A percentile compares a stretch with the other conserved stretches of the same genome.
These are phyloP conservation scores for Ogataea pini DNA, from an alignment of 805 yeast species.

Conservation along the genomic window DNA sequence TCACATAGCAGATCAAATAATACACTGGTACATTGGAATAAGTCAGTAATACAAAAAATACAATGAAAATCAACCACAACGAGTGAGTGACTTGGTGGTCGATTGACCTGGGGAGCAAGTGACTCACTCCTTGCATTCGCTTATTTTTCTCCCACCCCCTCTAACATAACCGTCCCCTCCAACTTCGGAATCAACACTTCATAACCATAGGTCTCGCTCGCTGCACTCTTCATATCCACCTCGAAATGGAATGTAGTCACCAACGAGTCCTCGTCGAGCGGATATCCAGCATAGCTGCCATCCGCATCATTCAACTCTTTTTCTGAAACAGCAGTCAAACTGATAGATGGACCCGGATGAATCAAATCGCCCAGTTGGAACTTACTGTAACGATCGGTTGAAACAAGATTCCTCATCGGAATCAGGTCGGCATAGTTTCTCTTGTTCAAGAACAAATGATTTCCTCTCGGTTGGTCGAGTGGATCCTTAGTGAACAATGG, in stretches of 20 bases:
- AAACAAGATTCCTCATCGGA: slow-evolving; percentile 43
- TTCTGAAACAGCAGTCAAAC: slow-evolving; percentile 14
- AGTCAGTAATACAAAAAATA: neutral
- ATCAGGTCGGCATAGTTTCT: slow-evolving; percentile 76
- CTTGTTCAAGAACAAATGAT: slow-evolving; percentile 54
- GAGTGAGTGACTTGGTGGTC: too few species aligned
- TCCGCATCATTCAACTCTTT: slow-evolving; percentile 12
- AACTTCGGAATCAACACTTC: slow-evolving; percentile 67
- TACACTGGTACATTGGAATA: neutral
- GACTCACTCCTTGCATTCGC: neutral
- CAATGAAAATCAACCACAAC: neutral
- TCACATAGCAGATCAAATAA: neutral
- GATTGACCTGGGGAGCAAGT: too few species aligned
- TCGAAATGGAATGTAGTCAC: slow-evolving; percentile 77
- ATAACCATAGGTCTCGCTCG: slow-evolving; percentile 61
- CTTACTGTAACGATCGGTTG: slow-evolving; percentile 13
- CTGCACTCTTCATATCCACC: slow-evolving; percentile 47
- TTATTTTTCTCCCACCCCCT: slow-evolving; percentile 13
- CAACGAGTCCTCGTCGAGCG: slow-evolving; percentile 55
- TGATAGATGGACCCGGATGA: slow-evolving; percentile 45
- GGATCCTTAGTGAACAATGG: slow-evolving; percentile 66
- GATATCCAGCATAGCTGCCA: slow-evolving; percentile 44
- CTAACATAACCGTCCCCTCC: slow-evolving; percentile 12
- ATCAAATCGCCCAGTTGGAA: slow-evolving; percentile 30
- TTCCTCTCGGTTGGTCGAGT: slow-evolving; percentile 48